Percentiles rank a stretch among this genome's conserved stretches.
Conservation (phyloP, 352 stramenopile genomes). For the Globisporangium lucens region DNA sequence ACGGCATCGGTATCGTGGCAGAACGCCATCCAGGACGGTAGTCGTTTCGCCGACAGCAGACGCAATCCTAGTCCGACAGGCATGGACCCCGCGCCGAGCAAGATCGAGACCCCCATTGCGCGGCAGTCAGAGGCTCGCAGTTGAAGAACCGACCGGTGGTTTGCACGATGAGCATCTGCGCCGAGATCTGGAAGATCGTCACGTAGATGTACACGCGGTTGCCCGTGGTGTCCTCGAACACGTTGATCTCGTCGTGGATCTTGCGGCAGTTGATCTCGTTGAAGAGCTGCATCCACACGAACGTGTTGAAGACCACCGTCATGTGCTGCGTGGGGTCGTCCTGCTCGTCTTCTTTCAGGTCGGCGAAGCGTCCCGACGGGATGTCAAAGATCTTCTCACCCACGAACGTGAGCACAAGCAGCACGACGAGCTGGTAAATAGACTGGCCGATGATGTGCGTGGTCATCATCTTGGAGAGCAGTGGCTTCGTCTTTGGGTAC, state of each 20-base stretch:
- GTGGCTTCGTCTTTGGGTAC: slow-evolving; percentile 89
- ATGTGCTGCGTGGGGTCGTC: slow-evolving; percentile 87
- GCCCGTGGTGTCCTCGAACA: slow-evolving; percentile 88
- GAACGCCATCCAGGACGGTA: slow-evolving; percentile 52
- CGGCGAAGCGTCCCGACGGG: slow-evolving; percentile 38
- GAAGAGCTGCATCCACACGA: slow-evolving; percentile 97
- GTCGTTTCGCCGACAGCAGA: slow-evolving; percentile 42
- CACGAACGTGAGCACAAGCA: slow-evolving; percentile 86
- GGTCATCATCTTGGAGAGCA: slow-evolving; percentile 94
- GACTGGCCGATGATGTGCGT: slow-evolving; percentile 95
- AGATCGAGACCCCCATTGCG: slow-evolving; percentile 60
- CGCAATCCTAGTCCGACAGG: slow-evolving; percentile 53
- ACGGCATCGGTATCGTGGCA: slow-evolving; percentile 49
- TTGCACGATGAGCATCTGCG: slow-evolving; percentile 96
- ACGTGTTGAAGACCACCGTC: slow-evolving; percentile 97
- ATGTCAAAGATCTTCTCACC: slow-evolving; percentile 54
- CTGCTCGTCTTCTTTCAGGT: slow-evolving; percentile 29
- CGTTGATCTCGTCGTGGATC: slow-evolving; percentile 89
- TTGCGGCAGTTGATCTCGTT: slow-evolving; percentile 91
- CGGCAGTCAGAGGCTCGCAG: slow-evolving; percentile 39
- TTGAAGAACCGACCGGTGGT: slow-evolving; percentile 85
- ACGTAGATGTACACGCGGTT: slow-evolving; percentile 94
- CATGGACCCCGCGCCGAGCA: slow-evolving; percentile 37
- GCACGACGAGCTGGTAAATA: slow-evolving; percentile 88
- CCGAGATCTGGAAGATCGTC: slow-evolving; percentile 83